These are phyloP conservation scores for Pichia thaimueangensis DNA, from an alignment of 805 yeast genomes.

Conservation along the genomic window DNA sequence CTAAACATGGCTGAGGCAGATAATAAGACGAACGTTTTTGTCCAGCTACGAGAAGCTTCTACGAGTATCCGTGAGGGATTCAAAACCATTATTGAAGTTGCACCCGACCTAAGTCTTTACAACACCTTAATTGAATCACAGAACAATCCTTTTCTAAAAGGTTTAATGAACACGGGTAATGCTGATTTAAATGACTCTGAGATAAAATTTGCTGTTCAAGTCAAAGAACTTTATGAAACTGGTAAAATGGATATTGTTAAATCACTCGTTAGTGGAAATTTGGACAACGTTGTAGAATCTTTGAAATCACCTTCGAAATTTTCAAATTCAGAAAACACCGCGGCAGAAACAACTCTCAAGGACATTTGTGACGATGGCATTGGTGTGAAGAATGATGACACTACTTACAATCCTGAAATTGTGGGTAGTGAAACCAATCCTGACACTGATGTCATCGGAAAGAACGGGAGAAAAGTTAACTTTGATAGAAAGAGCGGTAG, in stretches of 20 bases:
- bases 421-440: neutral
- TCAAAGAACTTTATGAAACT: slow-evolving; percentile 46
- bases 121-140: slow-evolving; percentile 17
- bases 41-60: slow-evolving; percentile 9
- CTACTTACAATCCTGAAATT: neutral
- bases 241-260: slow-evolving; percentile 48
- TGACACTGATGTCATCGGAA: neutral
- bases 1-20: neutral
- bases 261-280: slow-evolving; percentile 39
- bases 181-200: slow-evolving; percentile 39
- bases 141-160: slow-evolving; percentile 18
- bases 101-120: slow-evolving; percentile 10
- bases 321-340: neutral
- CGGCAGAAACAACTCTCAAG: neutral
- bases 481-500: slow-evolving; percentile 1
- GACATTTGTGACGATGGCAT: neutral
- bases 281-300: slow-evolving; percentile 8
- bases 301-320: neutral
- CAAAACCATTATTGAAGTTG: slow-evolving; percentile 8
- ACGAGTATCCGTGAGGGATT: slow-evolving; percentile 3
- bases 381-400: neutral
- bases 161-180: slow-evolving; percentile 20
- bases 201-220: slow-evolving; percentile 49
- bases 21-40: slow-evolving; percentile 3
- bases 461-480: neutral